Evolutionary conservation across 768 basidiomycete genomes (phyloP), one percentile per base, ranked within the genome.

Genomic region (Macrocybe gigantea): DNA sequence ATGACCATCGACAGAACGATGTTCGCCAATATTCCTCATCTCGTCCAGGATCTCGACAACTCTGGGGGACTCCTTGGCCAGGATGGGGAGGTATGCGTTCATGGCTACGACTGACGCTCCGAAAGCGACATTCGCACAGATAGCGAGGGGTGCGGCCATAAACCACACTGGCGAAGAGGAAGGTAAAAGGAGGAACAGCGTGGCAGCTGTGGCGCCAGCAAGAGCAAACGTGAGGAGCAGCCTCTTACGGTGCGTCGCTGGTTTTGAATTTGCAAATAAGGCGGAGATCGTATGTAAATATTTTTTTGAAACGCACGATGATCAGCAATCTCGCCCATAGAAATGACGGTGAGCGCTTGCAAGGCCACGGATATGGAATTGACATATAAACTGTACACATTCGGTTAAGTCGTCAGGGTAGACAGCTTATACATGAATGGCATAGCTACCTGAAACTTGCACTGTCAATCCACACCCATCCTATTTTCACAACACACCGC

Each of bases 301-400:
- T 15, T 31, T 44, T 15, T 31, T 44, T 15, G 33, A 37, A 38
- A 73, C 88, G 49, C 56, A 94, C 93, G 83, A 52, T 88, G 81
- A 66, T 98, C 92, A 1, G 94, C 95, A 47, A 95, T 83, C 11
- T 82, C 82, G 6, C 92, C 91, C 75, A 96, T 88, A 5, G 94
- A 93, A 47, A 99, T 93, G 35, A 99, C 93, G 0, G 86, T 90
- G n/a, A 97, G 58, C 0, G 93, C 94, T 61, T 97, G 94, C 0
- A 95, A 64, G 0, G 86, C 85, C 1, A 97, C 94, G 0, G 89
- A 91, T 10, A 83, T 70, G 0, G 94, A 96, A 64, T 92, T 88
- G 31, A 85, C 78, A 60, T 95, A 93, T 33, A 99, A 71, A 56
- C 93, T 94, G 57, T 5, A 32, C 5, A n/a, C 12, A 32, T 12